These are phyloP conservation scores for Cutaneotrichosporon spelunceum DNA, from an alignment of 1,284 basidiomycete species.

Conservation along the genomic window DNA sequence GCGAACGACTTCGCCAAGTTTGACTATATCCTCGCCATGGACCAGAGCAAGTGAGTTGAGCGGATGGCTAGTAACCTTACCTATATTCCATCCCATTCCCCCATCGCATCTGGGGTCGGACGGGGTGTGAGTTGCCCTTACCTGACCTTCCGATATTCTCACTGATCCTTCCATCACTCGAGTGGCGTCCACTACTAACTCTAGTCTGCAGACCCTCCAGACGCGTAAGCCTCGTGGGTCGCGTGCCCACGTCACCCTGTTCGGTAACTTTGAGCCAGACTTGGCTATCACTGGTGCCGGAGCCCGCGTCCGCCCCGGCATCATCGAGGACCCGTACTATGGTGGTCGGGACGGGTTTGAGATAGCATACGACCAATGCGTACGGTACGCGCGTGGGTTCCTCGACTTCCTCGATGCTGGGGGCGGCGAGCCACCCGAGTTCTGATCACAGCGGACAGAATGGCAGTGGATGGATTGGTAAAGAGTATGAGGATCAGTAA, in stretches of 20 bases:
- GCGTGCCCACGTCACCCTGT: slow-evolving; percentile 36
- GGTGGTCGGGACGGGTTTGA: slow-evolving; percentile 52
- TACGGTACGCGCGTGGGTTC: slow-evolving; percentile 46
- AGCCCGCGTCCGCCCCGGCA: slow-evolving; percentile 18
- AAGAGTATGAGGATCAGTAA: no score
- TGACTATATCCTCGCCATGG: slow-evolving; percentile 56
- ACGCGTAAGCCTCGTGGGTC: slow-evolving; percentile 39
- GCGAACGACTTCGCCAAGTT: slow-evolving; percentile 49
- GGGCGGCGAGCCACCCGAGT: slow-evolving; percentile 24
- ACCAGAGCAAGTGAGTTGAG: slow-evolving; percentile 39
- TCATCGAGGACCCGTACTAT: slow-evolving; percentile 52
- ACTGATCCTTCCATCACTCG: not conserved
- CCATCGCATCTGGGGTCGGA: no score
- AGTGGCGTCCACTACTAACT: slow-evolving; percentile 8
- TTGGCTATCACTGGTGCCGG: slow-evolving; percentile 27
- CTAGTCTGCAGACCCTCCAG: slow-evolving; percentile 50
- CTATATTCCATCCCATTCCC: no score
- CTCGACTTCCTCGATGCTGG: slow-evolving; percentile 43
- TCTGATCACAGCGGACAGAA: not conserved
- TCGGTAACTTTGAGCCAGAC: slow-evolving; percentile 42
- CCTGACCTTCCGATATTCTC: not conserved
- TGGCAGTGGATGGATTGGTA: not conserved
- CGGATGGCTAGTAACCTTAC: not conserved
- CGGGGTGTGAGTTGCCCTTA: no score
- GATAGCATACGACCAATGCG: slow-evolving; percentile 51